phyloP scores from a whole-genome alignment of 2,329 filamentous ascomycete species.

The Rutstroemia sp. region DNA sequence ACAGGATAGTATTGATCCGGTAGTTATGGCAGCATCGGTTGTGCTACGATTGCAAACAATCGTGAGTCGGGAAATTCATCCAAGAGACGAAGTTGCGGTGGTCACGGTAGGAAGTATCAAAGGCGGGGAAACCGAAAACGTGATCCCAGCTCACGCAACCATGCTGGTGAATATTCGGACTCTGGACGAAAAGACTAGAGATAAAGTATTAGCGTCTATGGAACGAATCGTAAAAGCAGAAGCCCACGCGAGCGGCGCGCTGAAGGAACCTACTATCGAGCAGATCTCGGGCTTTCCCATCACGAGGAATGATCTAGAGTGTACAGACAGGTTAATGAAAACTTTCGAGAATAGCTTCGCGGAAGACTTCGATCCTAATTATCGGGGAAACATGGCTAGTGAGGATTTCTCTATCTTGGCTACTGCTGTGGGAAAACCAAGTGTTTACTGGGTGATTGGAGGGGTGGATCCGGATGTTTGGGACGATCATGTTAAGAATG shows the following conservation, averaged over 20 bases:
- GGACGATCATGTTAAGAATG: no score
- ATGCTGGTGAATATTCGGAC: conserved; percentile 37
- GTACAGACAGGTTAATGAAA: conserved; percentile 11
- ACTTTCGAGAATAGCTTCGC: conserved; percentile 19
- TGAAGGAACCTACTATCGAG: conserved; percentile 20
- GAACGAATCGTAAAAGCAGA: conserved; percentile 46
- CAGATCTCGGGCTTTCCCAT: conserved; percentile 17
- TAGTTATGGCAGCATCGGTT: conserved; percentile 36
- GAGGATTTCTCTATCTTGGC: conserved; percentile 40
- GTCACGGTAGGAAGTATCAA: conserved; percentile 39
- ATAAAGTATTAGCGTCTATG: conserved; percentile 33
- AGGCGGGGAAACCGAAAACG: conserved; percentile 36
- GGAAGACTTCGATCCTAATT: conserved; percentile 13
- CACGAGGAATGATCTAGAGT: conserved; percentile 17
- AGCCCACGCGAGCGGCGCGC: conserved; percentile 34
- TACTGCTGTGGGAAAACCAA: conserved; percentile 29
- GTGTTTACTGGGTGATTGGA: conserved; percentile 34
- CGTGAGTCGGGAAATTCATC: conserved; percentile 33
- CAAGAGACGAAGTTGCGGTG: conserved; percentile 34
- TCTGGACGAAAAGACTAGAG: conserved; percentile 27
- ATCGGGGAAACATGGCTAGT: conserved; percentile 11
- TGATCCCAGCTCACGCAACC: conserved; percentile 36
- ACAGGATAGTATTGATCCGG: conserved; percentile 38
- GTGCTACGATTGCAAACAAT: conserved; percentile 36
- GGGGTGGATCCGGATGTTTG: conserved; percentile 32